Evolutionary conservation across 208 protist genomes (phyloP), one percentile per base, ranked within the genome.

Genomic region (Crithidia mellificae): DNA sequence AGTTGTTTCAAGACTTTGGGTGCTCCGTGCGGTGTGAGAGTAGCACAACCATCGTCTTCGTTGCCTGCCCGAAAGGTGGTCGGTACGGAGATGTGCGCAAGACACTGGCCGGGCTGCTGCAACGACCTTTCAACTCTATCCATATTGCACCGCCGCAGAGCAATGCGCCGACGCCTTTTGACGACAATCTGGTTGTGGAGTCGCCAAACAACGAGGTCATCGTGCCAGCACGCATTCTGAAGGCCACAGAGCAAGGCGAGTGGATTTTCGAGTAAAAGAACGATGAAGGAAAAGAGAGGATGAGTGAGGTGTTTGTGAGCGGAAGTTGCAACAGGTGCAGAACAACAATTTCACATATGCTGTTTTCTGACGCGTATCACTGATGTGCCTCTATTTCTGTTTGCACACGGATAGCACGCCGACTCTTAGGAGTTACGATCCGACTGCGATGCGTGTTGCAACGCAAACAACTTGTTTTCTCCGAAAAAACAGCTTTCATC

Each of bases 11-110:
- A 27, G 80, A 91, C 54, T 91, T 86, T 39, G 57, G 77, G n/a
- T 70, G 78, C 50, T 76, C 74, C 1, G 72, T 91, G 36, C 69
- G 80, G 39, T 91, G 85, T 46, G 82, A 88, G 53, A 85, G 74
- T 50, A 69, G 17, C 20, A 61, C 63, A 24, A 85, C 85, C 7
- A 65, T 88, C 9, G 82, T 87, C 15, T 91, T 91, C 63, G 82
- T 91, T 0, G 74, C 85, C 17, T 88, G 79, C 46, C 82, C 81
- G 9, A 65, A 65, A 17, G 76, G 77, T 2, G 78, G 73, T 29
- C 74, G 80, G 47, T 91, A 83, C 58, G 85, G 85, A 46, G 85
- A 91, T 59, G 82, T 91, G 39, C 75, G 85, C 27, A 91, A 91
- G 62, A 91, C 85, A 5, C 66, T 91, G 14, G 85, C 82, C 0